Evolutionary conservation across 164 flowering plant species (phyloP).

Genomic region (Sextonia rubra): DNA sequence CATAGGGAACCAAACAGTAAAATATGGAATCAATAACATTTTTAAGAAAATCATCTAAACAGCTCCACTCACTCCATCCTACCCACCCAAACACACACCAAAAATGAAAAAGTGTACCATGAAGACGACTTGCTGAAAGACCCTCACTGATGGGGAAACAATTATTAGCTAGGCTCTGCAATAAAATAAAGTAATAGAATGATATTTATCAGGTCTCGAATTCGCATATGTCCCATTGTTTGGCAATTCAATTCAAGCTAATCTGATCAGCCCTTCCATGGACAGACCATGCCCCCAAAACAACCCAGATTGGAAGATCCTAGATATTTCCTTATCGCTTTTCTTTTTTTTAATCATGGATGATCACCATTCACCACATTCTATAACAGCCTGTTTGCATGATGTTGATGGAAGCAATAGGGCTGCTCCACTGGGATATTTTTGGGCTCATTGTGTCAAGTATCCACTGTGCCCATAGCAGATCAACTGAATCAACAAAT

Average conservation of each 20-base stretch:
- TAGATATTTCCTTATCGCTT: neutral
- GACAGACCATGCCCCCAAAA: neutral
- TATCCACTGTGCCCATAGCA: too few relatives aligned
- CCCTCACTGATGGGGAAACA: constrained; percentile 60
- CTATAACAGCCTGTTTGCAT: neutral
- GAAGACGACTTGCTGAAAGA: neutral
- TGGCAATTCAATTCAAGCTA: neutral
- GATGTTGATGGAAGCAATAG: too few relatives aligned
- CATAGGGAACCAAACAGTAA: neutral
- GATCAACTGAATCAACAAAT: too few relatives aligned
- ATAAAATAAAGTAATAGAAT: neutral
- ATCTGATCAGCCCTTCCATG: neutral
- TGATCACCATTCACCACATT: neutral
- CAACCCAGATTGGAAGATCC: neutral
- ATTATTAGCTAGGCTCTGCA: constrained; percentile 79
- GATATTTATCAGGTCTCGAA: neutral
- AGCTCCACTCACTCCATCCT: too few relatives aligned
- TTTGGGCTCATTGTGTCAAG: too few relatives aligned
- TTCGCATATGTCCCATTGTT: neutral
- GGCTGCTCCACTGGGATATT: too few relatives aligned
- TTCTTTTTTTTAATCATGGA: neutral
- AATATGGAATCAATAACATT: too few relatives aligned
- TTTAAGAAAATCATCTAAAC: neutral
- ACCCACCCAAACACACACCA: neutral
- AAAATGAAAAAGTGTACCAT: neutral